Base-by-base conservation (phyloP, 2,329 filamentous ascomycete species). In the Lecanicillium sp. region DNA sequence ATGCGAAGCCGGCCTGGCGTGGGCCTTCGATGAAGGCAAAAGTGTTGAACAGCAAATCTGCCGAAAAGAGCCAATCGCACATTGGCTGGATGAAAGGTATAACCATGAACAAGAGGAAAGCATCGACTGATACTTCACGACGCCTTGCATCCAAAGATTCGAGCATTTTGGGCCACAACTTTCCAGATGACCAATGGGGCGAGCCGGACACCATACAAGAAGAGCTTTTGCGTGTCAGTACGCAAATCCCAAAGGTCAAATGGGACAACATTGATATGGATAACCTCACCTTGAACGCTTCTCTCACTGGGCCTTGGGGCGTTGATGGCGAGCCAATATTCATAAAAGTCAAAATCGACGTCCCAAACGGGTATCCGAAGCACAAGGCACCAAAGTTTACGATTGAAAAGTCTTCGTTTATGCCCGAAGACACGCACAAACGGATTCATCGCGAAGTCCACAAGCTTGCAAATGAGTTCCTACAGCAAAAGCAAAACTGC, bases 31-130 rank as follows among this genome's bases (percentile, higher is more conserved):
- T 79, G 74, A 78, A 74, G 49, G 71, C 71, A 17, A 73, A 70
- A 40, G 63, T 63, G 16, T 52, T 58, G 3, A 54, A 59, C 5
- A 57, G 57, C 13, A 69, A 62, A 36, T 52, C 62, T 14, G 40
- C 57, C 18, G 68, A 75, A 41, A 63, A 65, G 28, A 71, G 63
- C 40, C 65, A 71, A 33, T 68, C 72, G 16, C 77, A 81, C 45
- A 77, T 83, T 39, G 75, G 73, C 12, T 83, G 78, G 78, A 81
- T 83, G 73, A 80, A 76, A 51, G 78, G 78, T 5, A 78, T 83
- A 43, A 78, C 71, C 22, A 77, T 80, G 64, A 77, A 68, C 35
- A 77, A 72, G 54, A 63, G 68, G 39, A 75, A 71, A 46, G 53
- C 62, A 2, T 62, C 62, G 2, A 50, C 59, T 11, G 64, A 65